Evolutionary conservation across 805 yeast species (phyloP), one percentile per base, ranked within the genome.

Genomic region (Tetrapisispora iriomotensis): DNA sequence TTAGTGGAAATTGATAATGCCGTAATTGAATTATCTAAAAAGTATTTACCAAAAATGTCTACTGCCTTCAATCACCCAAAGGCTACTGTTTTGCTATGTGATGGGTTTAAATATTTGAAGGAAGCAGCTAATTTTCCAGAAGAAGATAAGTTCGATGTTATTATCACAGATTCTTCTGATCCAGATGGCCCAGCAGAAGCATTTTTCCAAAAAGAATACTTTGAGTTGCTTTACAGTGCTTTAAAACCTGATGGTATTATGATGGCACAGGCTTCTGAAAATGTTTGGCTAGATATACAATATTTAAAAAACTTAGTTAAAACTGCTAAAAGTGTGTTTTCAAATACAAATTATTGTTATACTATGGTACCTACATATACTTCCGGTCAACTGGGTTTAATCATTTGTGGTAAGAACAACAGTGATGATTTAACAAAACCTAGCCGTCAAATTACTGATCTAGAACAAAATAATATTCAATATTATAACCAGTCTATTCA

Each of bases 181-280:
- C 96, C 96, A 1, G 96, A 87, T 51, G 96, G 92, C 3, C 96
- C 96, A 6, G 96, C 96, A 1, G 94, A 79, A 51, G 82, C 82
- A 15, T 82, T 87, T 50, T 87, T 87, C 66, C 84, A 85, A 58
- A 70, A 71, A 44, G 75, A 72, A 40, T 87, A 87, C 64, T 87
- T 86, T 62, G 67, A 75, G 51, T 64, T 87, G 40, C 65, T 88
- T 41, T 53, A 66, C 45, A 70, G 72, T 42, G 82, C 92, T 4
- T 69, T 87, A 40, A 72, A 72, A 33, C 67, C 68, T 2, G 66
- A 77, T 45, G 79, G 79, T 25, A 76, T 86, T 27, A 81, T 86
- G 35, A 81, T 87, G 34, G 81, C 86, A 71, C 95, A 86, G 59
- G 74, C 83, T 19, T 64, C 70, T 34, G 94, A 82, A 56, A 82